Base-by-base conservation (phyloP, 495 filamentous ascomycete genomes). In the Trypethelium eluteriae region DNA sequence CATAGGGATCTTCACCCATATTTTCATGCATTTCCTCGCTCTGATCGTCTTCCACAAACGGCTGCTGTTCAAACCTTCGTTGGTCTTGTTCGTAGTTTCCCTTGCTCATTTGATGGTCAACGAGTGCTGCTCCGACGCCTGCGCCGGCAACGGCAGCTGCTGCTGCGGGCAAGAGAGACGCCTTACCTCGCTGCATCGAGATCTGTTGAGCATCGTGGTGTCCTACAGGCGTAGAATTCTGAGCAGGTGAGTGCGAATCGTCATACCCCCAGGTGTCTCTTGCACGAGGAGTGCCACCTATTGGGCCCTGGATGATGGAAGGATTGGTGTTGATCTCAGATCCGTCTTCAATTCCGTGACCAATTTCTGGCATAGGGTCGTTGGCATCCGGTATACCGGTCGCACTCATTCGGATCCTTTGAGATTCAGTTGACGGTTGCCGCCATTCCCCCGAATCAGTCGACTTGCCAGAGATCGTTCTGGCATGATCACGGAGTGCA, bases 261-360 rank as follows among this genome's bases (percentile, higher is more conserved):
- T 83, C 53, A 14, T 59, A 59, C 3, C 53, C 68, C 71, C 71
- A 72, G 5, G 59, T 62, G 56, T 64, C 57, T 53, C 66, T 69
- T 5, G 68, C 69, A 18, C 68, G 65, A 56, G 78, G 74, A 39
- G 75, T 72, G 39, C 83, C 84, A 62, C 81, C 85, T 70, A 85
- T 83, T 6, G 88, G 86, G 2, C 88, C 88, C 67, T 88, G 82
- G 46, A 91, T 88, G 67, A 87, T 83, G 1, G 89, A 91, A 34
- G 89, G 89, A 72, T 92, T 92, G 62, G 89, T 93, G 64, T 81
- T 86, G 36, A 91, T 82, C 59, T 92, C 89, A 2, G 85, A 88
- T 70, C 84, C 86, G 39, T 87, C 82, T 12, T 88, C 85, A 38
- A 77, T 70, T 57, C 81, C 79, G 69, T 83, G 82, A 6, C 85